These are phyloP conservation scores for Hippophae tibetana DNA, from an alignment of 306 rosid species.

Conservation along the genomic window DNA sequence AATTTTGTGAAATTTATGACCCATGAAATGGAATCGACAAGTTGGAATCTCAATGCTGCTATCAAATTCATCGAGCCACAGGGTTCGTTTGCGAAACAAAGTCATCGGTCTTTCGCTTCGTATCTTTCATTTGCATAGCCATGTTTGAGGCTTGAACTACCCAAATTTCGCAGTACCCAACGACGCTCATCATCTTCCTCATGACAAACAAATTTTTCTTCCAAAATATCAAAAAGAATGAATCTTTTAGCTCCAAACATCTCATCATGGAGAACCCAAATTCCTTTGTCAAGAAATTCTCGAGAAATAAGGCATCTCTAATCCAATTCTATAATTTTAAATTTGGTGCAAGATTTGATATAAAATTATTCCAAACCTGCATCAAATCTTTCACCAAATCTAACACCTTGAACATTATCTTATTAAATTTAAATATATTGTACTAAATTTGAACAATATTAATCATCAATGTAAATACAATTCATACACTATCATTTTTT, in stretches of 20 bases:
- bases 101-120: slow-evolving; percentile 58
- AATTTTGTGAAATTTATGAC: slow-evolving; percentile 57
- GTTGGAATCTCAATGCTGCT: slow-evolving; percentile 77
- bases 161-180: slow-evolving; percentile 30
- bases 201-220: slow-evolving; percentile 27
- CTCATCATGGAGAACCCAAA: slow-evolving; percentile 43
- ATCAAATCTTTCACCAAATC: no score
- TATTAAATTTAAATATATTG: no score
- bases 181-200: slow-evolving; percentile 9
- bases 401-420: no score
- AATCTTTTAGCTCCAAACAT: slow-evolving; percentile 32
- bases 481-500: no score
- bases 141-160: slow-evolving; percentile 62
- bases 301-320: slow-evolving; percentile 29
- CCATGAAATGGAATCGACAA: slow-evolving; percentile 70
- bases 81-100: slow-evolving; percentile 34
- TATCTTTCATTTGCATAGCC: slow-evolving; percentile 57
- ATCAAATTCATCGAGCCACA: slow-evolving; percentile 54
- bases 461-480: no score
- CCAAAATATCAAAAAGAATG: slow-evolving; percentile 48
- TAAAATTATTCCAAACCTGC: no score
- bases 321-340: no score
- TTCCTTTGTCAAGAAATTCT: slow-evolving; percentile 43
- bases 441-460: no score
- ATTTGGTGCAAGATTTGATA: no score